Conservation (phyloP, 1,284 basidiomycete genomes). For the Trichosporon coremiiforme region DNA sequence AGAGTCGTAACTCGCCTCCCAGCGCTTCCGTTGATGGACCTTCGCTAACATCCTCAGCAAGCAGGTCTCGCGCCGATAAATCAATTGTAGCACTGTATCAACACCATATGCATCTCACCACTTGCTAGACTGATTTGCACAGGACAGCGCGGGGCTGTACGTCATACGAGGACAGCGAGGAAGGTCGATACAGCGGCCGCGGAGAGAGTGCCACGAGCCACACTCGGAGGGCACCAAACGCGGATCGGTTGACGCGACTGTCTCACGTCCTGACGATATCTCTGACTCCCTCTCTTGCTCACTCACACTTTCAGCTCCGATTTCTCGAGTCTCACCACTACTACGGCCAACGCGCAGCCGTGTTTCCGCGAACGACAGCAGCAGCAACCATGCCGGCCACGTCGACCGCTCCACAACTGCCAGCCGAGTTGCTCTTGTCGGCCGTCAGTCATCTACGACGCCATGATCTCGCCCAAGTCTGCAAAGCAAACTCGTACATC, state of each 20-base stretch:
- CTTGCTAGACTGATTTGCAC: conserved; percentile 13
- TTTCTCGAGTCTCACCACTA: not conserved
- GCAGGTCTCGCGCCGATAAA: conserved; percentile 31
- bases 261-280: not conserved
- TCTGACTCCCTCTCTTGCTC: not conserved
- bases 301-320: not conserved
- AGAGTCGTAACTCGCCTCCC: not conserved
- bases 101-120: conserved; percentile 31
- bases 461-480: not conserved
- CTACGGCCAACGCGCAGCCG: too few relatives aligned
- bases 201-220: not conserved
- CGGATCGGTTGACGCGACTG: not conserved
- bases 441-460: not conserved
- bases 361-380: not conserved
- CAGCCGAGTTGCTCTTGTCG: not conserved
- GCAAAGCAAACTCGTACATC: not conserved
- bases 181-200: not conserved
- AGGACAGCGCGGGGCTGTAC: not conserved
- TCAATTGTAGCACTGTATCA: conserved; percentile 31
- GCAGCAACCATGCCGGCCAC: not conserved
- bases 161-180: too few relatives aligned
- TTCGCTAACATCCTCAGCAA: conserved; percentile 33
- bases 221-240: not conserved
- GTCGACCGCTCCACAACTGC: not conserved
- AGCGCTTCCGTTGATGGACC: not conserved